Conservation (phyloP, 1,284 basidiomycete species). For the Wolfiporia cocos region DNA sequence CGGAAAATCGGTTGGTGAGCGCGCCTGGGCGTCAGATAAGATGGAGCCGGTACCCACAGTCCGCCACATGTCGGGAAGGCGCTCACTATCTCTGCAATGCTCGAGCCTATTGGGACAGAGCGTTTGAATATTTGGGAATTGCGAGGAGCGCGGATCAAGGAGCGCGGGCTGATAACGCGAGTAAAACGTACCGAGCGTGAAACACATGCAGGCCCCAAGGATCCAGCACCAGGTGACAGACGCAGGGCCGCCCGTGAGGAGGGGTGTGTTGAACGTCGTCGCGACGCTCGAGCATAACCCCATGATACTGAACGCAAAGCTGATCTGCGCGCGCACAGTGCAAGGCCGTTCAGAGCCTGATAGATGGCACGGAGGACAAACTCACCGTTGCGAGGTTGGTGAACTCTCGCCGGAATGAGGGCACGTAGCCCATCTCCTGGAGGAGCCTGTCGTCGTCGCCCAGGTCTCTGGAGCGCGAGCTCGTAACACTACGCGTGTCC, state of each 20-base stretch:
- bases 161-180: background rate
- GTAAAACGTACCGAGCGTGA: conserved; percentile 48
- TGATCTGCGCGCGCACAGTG: conserved; percentile 53
- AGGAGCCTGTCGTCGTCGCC: conserved; percentile 60
- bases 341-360: too few relatives aligned
- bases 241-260: conserved; percentile 72
- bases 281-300: conserved; percentile 77
- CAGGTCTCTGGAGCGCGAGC: background rate
- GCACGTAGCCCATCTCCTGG: conserved; percentile 65
- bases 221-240: conserved; percentile 85
- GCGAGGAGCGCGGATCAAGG: too few relatives aligned
- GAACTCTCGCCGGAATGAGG: conserved; percentile 79
- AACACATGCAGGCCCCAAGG: conserved; percentile 68
- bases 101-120: conserved; percentile 36
- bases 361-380: background rate
- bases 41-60: conserved; percentile 41
- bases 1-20: conserved; percentile 1
- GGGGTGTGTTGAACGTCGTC: conserved; percentile 77
- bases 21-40: background rate
- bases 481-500: conserved; percentile 3
- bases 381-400: conserved; percentile 76
- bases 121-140: too few relatives aligned
- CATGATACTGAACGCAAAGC: conserved; percentile 78
- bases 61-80: conserved; percentile 84
- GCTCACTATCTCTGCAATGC: conserved; percentile 74